Evolutionary conservation across 768 basidiomycete species (phyloP), one percentile per base, ranked within the genome.

Genomic region (Boletus pseudo-olivaceus): DNA sequence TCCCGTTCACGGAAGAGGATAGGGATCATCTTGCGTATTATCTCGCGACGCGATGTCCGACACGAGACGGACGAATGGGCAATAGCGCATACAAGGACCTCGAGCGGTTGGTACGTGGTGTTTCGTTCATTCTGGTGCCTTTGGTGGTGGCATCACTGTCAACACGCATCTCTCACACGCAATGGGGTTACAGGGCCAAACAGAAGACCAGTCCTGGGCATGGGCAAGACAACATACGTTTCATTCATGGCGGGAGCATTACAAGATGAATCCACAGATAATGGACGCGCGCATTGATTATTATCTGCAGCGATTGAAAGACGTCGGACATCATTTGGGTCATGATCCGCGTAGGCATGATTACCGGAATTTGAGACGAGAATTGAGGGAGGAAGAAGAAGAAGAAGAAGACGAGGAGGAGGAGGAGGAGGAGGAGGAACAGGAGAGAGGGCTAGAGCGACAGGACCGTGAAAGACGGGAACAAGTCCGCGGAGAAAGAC

Each of bases 191-290:
- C n/a, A 64, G 61, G 53, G 69, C 67, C 5, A 60, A 61, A 23
- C 51, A 1, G 46, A 15, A 67, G 73, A 69, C 75, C 77, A 71
- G 54, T 76, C 77, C 59, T 74, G 61, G 60, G 54, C 17, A 1
- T 73, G 72, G 72, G 71, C 76, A 17, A 58, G 52, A 19, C 70
- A 67, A 4, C 86, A 85, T 61, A 47, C 83, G 12, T 80, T 76
- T 79, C 74, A 75, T 33, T 83, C 83, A 15, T 87, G 85, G 86
- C 78, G 84, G 14, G 78, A 85, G 39, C 75, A 78, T 26, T 87
- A 87, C 64, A 73, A 65, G 59, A 81, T 71, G 49, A 73, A 84
- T 51, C 45, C 70, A 17, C 54, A 9, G 0, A 29, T 54, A 7
- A 81, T 82, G 58, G 73, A 85, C 54, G 43, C 3, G n/a, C 58